A percentile compares a stretch with the other conserved stretches of the same genome.
These are phyloP conservation scores for Alternaria infectoria DNA, from an alignment of 2,329 filamentous ascomycete genomes.

Conservation along the genomic window DNA sequence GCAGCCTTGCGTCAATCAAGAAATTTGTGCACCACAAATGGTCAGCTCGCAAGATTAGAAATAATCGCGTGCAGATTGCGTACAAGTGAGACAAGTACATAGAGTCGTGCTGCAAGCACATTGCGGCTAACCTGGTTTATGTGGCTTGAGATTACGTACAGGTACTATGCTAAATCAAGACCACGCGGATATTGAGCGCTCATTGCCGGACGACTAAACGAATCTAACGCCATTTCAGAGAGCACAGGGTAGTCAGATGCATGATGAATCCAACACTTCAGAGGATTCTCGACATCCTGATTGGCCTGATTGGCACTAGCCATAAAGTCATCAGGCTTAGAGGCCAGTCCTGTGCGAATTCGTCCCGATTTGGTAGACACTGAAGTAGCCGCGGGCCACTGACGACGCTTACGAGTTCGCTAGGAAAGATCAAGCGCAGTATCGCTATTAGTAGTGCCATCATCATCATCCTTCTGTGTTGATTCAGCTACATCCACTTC, in stretches of 20 bases:
- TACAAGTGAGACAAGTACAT: neutral
- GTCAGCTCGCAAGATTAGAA: neutral
- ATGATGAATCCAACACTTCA: conserved; percentile 1
- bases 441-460: neutral
- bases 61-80: neutral
- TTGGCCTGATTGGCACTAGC: too few species aligned
- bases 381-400: too few species aligned
- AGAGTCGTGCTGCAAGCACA: neutral
- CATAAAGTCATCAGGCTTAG: too few species aligned
- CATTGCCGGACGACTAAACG: conserved; percentile 7
- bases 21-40: neutral
- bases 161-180: too few species aligned
- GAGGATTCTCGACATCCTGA: neutral
- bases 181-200: too few species aligned
- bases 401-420: too few species aligned
- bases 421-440: neutral
- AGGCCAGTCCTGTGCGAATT: too few species aligned
- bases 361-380: too few species aligned
- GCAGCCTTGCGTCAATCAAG: neutral
- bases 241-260: conserved; percentile 6
- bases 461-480: neutral
- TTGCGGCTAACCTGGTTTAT: neutral
- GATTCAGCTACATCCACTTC: neutral
- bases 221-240: conserved; percentile 1
- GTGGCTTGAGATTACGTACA: too few species aligned